These are phyloP conservation scores for Tulasnella sp. DNA, from an alignment of 768 basidiomycete species.

Conservation along the genomic window DNA sequence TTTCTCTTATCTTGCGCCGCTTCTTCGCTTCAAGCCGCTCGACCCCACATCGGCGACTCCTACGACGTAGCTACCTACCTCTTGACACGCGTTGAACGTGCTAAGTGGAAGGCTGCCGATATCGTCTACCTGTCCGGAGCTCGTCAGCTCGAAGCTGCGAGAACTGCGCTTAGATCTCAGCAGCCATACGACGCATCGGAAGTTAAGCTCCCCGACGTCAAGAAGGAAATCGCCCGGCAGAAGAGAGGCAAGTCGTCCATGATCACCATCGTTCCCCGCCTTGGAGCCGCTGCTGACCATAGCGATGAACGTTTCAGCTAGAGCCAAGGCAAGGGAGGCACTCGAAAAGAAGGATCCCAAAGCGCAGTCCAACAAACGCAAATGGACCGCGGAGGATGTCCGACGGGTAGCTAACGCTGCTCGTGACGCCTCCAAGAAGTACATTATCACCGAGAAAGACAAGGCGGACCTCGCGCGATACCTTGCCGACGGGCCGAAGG, in stretches of 20 bases:
- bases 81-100: not conserved
- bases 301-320: not conserved
- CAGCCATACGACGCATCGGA: not conserved
- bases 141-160: not conserved
- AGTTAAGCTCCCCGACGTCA: not conserved
- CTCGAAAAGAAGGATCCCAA: not conserved
- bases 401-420: not conserved
- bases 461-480: not conserved
- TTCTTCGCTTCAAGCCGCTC: not conserved
- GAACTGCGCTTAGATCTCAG: not conserved
- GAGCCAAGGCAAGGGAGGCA: not conserved
- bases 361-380: no score
- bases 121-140: not conserved
- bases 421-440: not conserved
- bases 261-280: no score
- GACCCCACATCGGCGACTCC: not conserved
- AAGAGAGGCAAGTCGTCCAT: no score
- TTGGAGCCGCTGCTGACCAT: no score
- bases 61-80: not conserved
- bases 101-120: not conserved
- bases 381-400: not conserved
- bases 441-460: not conserved
- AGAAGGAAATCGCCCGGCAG: no score
- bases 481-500: not conserved
- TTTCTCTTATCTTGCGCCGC: not conserved